These are phyloP conservation scores for Pleurostoma richardsiae DNA, from an alignment of 2,329 filamentous ascomycete genomes.

Conservation along the genomic window DNA sequence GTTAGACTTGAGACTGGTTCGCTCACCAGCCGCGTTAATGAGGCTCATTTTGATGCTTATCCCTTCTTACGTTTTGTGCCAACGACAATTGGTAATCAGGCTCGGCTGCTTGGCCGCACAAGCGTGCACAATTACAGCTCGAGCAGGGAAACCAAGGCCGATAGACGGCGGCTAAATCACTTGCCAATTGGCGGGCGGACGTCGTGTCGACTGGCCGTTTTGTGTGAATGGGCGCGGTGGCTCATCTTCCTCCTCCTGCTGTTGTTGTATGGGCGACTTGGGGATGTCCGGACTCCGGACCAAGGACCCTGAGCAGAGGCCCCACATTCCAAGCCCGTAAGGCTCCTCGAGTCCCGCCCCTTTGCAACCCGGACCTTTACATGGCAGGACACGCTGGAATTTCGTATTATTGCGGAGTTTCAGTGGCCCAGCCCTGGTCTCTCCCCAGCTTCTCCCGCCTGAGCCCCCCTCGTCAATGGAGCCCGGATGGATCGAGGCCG, in stretches of 20 bases:
- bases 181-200: background rate
- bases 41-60: too few relatives aligned
- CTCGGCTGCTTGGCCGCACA: too few relatives aligned
- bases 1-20: too few relatives aligned
- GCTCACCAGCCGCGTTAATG: too few relatives aligned
- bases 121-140: background rate
- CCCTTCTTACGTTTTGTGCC: too few relatives aligned
- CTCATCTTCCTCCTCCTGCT: conserved; percentile 2
- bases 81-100: too few relatives aligned
- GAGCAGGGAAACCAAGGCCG: background rate
- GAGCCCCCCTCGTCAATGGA: background rate
- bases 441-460: background rate
- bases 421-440: background rate
- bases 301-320: background rate
- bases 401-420: background rate
- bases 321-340: background rate
- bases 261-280: conserved; percentile 5
- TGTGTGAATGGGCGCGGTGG: background rate
- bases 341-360: background rate
- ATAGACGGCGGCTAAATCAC: background rate
- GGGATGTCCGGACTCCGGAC: conserved; percentile 9
- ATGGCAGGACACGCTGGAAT: background rate
- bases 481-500: background rate
- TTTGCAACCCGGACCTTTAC: background rate
- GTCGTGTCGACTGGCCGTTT: background rate